These are phyloP conservation scores for Osmanthus fragrans DNA, from an alignment of 257 asterid species.

Conservation along the genomic window DNA sequence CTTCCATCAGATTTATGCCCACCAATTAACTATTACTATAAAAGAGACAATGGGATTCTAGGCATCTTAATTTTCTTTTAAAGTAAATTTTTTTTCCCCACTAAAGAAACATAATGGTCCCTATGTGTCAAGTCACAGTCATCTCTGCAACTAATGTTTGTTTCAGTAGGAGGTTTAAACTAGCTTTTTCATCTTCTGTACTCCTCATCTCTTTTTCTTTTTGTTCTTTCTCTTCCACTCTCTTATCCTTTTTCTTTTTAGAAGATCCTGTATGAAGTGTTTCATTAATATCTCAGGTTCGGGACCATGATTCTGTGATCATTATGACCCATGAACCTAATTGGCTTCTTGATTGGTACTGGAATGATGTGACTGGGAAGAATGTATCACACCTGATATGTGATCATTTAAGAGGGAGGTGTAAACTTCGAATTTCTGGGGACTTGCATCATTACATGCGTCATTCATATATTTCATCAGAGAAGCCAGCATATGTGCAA, in stretches of 20 bases:
- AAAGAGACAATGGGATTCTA: not conserved
- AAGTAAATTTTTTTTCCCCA: not conserved
- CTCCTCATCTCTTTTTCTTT: not conserved
- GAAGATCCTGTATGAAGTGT: not conserved
- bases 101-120: not conserved
- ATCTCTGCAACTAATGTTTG: constrained; percentile 11
- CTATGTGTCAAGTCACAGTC: not conserved
- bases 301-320: constrained; percentile 78
- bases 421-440: constrained; percentile 92
- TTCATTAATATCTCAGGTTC: constrained; percentile 51
- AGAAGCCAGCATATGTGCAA: constrained; percentile 78
- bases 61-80: not conserved
- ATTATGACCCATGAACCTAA: constrained; percentile 97
- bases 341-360: constrained; percentile 98
- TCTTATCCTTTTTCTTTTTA: not conserved
- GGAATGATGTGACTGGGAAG: constrained; percentile 74
- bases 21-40: not conserved
- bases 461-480: constrained; percentile 75
- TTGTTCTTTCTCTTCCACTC: not conserved
- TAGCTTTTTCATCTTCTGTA: not conserved
- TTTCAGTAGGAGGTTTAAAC: not conserved
- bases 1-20: not conserved
- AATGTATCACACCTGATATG: constrained; percentile 73
- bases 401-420: constrained; percentile 82
- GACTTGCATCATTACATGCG: constrained; percentile 99